Conservation (phyloP, 2,329 filamentous ascomycete genomes). For the Cladobotryum mycophilum region DNA sequence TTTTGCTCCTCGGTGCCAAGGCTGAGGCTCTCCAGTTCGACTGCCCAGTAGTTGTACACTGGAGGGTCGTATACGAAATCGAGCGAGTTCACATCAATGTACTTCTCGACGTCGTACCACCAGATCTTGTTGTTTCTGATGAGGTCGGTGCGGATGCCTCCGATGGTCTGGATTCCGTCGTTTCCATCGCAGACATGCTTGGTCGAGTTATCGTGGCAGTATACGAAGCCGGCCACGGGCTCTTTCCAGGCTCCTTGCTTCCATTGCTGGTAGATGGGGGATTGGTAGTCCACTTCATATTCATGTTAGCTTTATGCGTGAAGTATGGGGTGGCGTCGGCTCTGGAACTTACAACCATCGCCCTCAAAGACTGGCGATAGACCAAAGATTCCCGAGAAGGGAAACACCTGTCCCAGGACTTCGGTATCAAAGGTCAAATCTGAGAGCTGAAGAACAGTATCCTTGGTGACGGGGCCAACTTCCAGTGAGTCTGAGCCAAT, state of each 20-base stretch:
- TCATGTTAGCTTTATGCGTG: neutral
- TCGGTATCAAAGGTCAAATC: constrained; percentile 13
- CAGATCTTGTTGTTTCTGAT: constrained; percentile 23
- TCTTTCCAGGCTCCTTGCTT: constrained; percentile 12
- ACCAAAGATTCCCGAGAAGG: constrained; percentile 14
- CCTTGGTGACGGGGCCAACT: constrained; percentile 9
- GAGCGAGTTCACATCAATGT: constrained; percentile 15
- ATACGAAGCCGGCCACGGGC: constrained; percentile 13
- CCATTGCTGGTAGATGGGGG: constrained; percentile 17
- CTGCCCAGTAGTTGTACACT: constrained; percentile 17
- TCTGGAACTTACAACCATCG: constrained; percentile 5
- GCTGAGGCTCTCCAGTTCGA: constrained; percentile 11
- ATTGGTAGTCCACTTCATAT: constrained; percentile 9
- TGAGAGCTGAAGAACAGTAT: constrained; percentile 11
- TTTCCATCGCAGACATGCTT: constrained; percentile 14
- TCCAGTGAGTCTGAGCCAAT: constrained; percentile 13
- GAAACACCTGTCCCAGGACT: constrained; percentile 3
- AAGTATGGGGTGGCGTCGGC: too few relatives aligned
- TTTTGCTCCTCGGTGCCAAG: constrained; percentile 15
- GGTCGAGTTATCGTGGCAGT: constrained; percentile 12
- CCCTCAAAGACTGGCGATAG: constrained; percentile 14
- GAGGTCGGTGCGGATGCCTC: constrained; percentile 13
- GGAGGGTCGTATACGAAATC: constrained; percentile 14
- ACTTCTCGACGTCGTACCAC: constrained; percentile 21
- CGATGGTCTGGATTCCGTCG: constrained; percentile 16